Evolutionary conservation across 208 protist species (phyloP).

Genomic region (Naegleria fowleri): DNA sequence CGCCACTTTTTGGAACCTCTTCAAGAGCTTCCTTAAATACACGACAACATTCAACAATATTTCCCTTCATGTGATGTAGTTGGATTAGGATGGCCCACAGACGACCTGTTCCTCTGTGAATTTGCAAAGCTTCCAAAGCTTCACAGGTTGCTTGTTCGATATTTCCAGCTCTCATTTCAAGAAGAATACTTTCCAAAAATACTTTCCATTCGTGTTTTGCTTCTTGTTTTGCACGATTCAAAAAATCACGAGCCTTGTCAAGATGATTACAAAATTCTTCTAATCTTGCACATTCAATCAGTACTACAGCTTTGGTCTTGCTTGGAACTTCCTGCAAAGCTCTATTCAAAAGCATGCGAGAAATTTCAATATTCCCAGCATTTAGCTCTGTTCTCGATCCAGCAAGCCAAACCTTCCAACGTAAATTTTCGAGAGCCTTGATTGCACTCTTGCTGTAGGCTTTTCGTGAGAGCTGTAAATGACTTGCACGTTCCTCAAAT

Average conservation of each 20-base stretch:
- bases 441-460: conserved; percentile 50
- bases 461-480: conserved; percentile 43
- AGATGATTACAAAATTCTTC: conserved; percentile 56
- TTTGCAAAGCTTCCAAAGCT: conserved; percentile 55
- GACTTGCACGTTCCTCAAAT: conserved; percentile 55
- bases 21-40: conserved; percentile 60
- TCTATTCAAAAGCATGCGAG: conserved; percentile 49
- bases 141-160: conserved; percentile 43
- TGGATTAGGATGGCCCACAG: conserved; percentile 73
- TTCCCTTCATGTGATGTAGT: conserved; percentile 47
- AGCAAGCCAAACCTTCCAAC: conserved; percentile 69
- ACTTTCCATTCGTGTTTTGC: conserved; percentile 62
- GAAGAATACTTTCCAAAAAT: conserved; percentile 58
- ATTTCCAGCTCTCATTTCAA: conserved; percentile 57
- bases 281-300: conserved; percentile 57
- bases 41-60: conserved; percentile 40
- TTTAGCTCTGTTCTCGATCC: conserved; percentile 53
- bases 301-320: conserved; percentile 55
- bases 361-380: conserved; percentile 35
- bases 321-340: conserved; percentile 51
- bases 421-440: conserved; percentile 55
- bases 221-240: conserved; percentile 50
- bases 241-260: conserved; percentile 47
- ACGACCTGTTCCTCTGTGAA: conserved; percentile 59
- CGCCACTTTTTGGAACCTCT: conserved; percentile 68